Percentiles rank a stretch among this genome's conserved stretches.
Evolutionary conservation across 2,329 filamentous ascomycete genomes (phyloP).

Genomic region (Aureobasidium namibiae): DNA sequence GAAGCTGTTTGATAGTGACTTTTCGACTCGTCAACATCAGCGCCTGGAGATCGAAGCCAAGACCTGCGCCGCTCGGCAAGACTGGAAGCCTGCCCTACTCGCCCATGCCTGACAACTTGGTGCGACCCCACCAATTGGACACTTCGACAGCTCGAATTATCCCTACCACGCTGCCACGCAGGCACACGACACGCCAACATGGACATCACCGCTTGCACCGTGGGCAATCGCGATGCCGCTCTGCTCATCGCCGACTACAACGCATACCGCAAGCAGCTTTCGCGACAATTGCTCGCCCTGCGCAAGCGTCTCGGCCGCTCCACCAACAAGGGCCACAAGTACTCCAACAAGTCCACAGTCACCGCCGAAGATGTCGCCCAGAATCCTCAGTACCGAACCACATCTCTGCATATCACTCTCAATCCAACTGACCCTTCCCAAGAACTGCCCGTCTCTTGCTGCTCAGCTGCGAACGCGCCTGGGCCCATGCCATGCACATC

Average conservation of each 20-base stretch:
- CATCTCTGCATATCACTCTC: neutral
- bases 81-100: neutral
- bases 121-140: neutral
- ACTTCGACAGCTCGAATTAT: neutral
- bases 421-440: neutral
- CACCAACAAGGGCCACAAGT: constrained; percentile 82
- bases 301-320: constrained; percentile 78
- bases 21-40: neutral
- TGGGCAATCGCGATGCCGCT: constrained; percentile 70
- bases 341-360: constrained; percentile 59
- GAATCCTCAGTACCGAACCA: constrained; percentile 61
- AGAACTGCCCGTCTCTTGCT: constrained; percentile 75
- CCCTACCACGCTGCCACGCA: neutral
- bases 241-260: constrained; percentile 84
- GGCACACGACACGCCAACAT: constrained; percentile 30
- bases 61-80: neutral
- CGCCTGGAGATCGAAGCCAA: neutral
- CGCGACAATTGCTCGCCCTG: constrained; percentile 71
- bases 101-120: neutral
- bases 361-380: constrained; percentile 66
- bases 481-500: constrained; percentile 93
- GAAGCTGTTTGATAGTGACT: neutral
- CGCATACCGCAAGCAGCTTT: constrained; percentile 71
- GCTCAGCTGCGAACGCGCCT: constrained; percentile 80
- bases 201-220: constrained; percentile 83